Conservation (phyloP, 1,139 yeast genomes). For the Zygosaccharomyces pseudobailii region DNA sequence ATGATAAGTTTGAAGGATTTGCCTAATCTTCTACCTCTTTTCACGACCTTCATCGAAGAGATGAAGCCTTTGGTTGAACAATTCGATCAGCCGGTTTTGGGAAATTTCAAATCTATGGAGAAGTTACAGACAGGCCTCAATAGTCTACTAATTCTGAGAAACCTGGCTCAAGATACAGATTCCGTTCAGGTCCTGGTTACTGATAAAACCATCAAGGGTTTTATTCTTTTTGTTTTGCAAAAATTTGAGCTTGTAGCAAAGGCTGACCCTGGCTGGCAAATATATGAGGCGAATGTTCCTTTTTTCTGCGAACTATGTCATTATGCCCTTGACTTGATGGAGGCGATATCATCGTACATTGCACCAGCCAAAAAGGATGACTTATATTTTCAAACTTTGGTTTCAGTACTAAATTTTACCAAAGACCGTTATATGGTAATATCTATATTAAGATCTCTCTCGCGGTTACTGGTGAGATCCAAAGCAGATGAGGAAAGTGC, state of each 20-base stretch:
- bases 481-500: constrained; percentile 42
- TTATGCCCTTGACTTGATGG: constrained; percentile 75
- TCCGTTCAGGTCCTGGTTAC: constrained; percentile 77
- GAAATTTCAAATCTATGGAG: constrained; percentile 15
- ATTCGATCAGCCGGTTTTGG: constrained; percentile 24
- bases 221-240: constrained; percentile 29
- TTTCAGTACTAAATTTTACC: constrained; percentile 43
- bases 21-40: constrained; percentile 27
- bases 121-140: constrained; percentile 30
- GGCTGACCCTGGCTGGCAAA: constrained; percentile 15
- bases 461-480: constrained; percentile 46
- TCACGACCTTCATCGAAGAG: constrained; percentile 22
- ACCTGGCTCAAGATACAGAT: constrained; percentile 73
- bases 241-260: constrained; percentile 25
- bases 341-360: constrained; percentile 76
- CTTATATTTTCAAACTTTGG: constrained; percentile 50
- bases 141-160: constrained; percentile 56
- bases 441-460: constrained; percentile 50
- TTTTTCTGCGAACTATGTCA: constrained; percentile 57
- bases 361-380: constrained; percentile 68
- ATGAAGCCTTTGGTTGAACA: constrained; percentile 23
- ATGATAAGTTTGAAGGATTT: constrained; percentile 30
- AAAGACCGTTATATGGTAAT: constrained; percentile 54
- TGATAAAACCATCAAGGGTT: constrained; percentile 45
- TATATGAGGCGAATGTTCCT: constrained; percentile 26